Evolutionary conservation across 1,139 yeast species (phyloP).

Genomic region (Kurtzmaniella natalensis): DNA sequence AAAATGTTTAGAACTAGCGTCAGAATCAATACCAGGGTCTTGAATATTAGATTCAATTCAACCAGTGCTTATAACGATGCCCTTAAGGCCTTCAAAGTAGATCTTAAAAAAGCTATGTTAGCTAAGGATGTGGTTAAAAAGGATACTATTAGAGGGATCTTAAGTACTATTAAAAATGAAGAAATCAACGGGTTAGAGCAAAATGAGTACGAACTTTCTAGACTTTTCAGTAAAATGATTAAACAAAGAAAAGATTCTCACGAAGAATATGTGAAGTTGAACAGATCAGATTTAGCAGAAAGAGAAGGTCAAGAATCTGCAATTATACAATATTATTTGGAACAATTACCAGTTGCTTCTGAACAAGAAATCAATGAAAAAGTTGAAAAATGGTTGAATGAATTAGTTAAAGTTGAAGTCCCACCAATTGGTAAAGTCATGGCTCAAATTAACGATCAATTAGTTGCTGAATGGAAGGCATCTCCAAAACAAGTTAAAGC

Average conservation of each 20-base stretch:
- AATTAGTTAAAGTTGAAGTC: background rate
- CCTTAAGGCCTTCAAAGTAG: slow-evolving; percentile 34
- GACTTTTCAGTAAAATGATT: slow-evolving; percentile 15
- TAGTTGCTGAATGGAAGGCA: slow-evolving; percentile 5
- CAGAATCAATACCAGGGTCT: background rate
- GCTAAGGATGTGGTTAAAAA: slow-evolving; percentile 42
- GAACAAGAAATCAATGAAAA: slow-evolving; percentile 11
- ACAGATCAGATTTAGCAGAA: slow-evolving; percentile 17
- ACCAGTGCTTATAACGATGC: slow-evolving; percentile 30
- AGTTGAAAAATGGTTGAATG: slow-evolving; percentile 4
- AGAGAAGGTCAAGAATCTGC: slow-evolving; percentile 15
- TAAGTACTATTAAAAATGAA: slow-evolving; percentile 57
- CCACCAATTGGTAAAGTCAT: slow-evolving; percentile 5
- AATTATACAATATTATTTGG: slow-evolving; percentile 14
- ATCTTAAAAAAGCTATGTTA: slow-evolving; percentile 46
- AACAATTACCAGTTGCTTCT: slow-evolving; percentile 15
- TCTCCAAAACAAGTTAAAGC: slow-evolving; percentile 7
- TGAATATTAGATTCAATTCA: slow-evolving; percentile 16
- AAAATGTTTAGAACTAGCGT: slow-evolving; percentile 1
- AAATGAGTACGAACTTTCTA: slow-evolving; percentile 13
- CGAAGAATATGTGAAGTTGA: slow-evolving; percentile 12
- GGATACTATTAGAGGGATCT: slow-evolving; percentile 51
- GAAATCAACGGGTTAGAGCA: slow-evolving; percentile 24
- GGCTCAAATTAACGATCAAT: slow-evolving; percentile 2
- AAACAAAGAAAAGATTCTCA: slow-evolving; percentile 17